A percentile compares a stretch with the other conserved stretches of the same genome.
Conservation (phyloP, 2,329 filamentous ascomycete species). For the Penicillium sp. region DNA sequence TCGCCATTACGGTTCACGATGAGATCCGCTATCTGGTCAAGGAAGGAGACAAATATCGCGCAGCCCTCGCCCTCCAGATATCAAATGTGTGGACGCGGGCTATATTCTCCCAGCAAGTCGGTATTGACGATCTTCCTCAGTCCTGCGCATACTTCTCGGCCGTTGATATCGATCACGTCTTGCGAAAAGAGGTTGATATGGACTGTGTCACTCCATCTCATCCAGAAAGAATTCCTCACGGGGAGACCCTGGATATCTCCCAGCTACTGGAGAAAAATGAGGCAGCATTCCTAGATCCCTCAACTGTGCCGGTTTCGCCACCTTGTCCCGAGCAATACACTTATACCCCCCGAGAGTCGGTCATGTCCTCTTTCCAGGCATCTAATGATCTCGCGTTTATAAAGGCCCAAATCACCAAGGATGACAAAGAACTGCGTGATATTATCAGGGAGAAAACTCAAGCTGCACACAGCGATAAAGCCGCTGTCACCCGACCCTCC, state of each 20-base stretch:
- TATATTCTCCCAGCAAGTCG: slow-evolving; percentile 96
- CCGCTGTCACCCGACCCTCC: slow-evolving; percentile 15
- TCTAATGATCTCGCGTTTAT: slow-evolving; percentile 58
- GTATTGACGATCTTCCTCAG: slow-evolving; percentile 90
- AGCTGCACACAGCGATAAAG: slow-evolving; percentile 16
- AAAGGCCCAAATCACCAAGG: slow-evolving; percentile 72
- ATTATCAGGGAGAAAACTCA: slow-evolving; percentile 60
- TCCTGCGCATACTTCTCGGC: slow-evolving; percentile 93
- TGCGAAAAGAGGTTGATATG: slow-evolving; percentile 98
- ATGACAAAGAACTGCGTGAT: slow-evolving; percentile 66
- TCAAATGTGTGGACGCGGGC: slow-evolving; percentile 94
- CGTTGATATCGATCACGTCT: slow-evolving; percentile 86
- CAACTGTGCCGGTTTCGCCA: slow-evolving; percentile 51
- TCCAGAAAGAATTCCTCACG: slow-evolving; percentile 66
- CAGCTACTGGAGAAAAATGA: slow-evolving; percentile 69
- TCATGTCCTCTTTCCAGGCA: slow-evolving; percentile 68
- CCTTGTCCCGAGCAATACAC: slow-evolving; percentile 57
- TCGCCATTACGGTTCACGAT: slow-evolving; percentile 93
- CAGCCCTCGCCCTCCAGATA: slow-evolving; percentile 87
- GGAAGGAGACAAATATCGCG: slow-evolving; percentile 76
- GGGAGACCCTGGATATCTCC: slow-evolving; percentile 78
- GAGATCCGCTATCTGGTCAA: slow-evolving; percentile 92
- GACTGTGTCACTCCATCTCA: slow-evolving; percentile 91
- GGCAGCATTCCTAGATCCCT: slow-evolving; percentile 62
- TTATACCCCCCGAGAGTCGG: slow-evolving; percentile 66